A percentile compares a stretch with the other conserved stretches of the same genome.
Conservation (phyloP, 441 rosid species). For the Melastoma candidum region DNA sequence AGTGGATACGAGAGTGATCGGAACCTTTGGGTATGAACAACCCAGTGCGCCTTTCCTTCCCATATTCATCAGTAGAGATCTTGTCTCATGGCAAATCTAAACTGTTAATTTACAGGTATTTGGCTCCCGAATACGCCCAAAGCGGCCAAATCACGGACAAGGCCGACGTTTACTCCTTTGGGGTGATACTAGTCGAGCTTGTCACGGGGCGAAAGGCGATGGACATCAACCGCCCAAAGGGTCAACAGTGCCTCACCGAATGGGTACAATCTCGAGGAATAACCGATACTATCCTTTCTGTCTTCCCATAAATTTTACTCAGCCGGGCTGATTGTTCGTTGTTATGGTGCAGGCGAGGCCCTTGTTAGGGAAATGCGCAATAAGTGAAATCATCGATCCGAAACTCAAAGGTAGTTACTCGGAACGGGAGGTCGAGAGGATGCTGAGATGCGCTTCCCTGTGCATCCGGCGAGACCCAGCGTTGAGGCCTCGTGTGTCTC, state of each 20-base stretch:
- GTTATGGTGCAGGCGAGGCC: slow-evolving; percentile 78
- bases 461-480: slow-evolving; percentile 87
- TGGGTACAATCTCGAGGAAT: slow-evolving; percentile 53
- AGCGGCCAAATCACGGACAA: slow-evolving; percentile 97
- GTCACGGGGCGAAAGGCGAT: slow-evolving; percentile 96
- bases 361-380: slow-evolving; percentile 65
- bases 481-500: slow-evolving; percentile 94
- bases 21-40: slow-evolving; percentile 81
- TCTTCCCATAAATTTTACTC: slow-evolving; percentile 5
- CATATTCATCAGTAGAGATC: neutral
- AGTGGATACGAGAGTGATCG: slow-evolving; percentile 93
- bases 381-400: slow-evolving; percentile 73
- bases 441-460: slow-evolving; percentile 87
- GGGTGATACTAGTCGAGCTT: slow-evolving; percentile 89
- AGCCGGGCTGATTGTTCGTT: slow-evolving; percentile 9
- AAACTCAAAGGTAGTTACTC: slow-evolving; percentile 43
- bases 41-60: slow-evolving; percentile 1
- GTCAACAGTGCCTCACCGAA: slow-evolving; percentile 96
- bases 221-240: slow-evolving; percentile 84
- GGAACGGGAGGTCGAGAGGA: slow-evolving; percentile 70
- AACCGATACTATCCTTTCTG: neutral
- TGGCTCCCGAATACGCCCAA: slow-evolving; percentile 98
- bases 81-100: slow-evolving; percentile 2
- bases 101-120: slow-evolving; percentile 43
- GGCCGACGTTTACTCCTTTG: slow-evolving; percentile 96